A percentile compares a stretch with the other conserved stretches of the same genome.
Conservation (phyloP, 305 asterid species). For the Plantago lanceolata region DNA sequence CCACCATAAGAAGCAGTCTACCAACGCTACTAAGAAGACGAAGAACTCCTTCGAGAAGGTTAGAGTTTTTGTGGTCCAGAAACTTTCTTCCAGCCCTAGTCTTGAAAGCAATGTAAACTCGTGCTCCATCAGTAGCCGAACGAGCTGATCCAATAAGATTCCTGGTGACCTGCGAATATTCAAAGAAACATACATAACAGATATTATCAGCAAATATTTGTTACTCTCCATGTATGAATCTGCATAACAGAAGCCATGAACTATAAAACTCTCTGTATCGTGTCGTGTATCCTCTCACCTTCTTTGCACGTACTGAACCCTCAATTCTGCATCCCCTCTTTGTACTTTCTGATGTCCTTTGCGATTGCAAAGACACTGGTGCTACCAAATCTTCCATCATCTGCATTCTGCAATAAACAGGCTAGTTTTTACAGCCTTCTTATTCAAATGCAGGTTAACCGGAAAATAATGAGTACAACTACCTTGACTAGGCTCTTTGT, state of each 20-base stretch:
- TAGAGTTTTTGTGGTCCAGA: background rate
- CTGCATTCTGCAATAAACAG: conserved; percentile 67
- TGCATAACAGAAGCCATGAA: background rate
- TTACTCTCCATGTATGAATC: background rate
- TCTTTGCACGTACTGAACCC: conserved; percentile 89
- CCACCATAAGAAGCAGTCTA: no score
- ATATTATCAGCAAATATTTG: background rate
- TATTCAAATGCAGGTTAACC: background rate
- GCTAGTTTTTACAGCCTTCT: conserved; percentile 8
- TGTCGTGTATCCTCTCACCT: conserved; percentile 34
- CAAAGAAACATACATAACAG: conserved; percentile 12
- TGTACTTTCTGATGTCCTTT: conserved; percentile 40
- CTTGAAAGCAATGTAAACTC: conserved; percentile 3
- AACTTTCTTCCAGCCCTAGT: conserved; percentile 5
- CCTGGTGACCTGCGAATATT: conserved; percentile 73
- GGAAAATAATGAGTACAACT: conserved; percentile 19
- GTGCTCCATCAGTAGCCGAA: conserved; percentile 35
- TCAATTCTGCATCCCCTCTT: conserved; percentile 63
- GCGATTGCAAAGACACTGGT: conserved; percentile 59
- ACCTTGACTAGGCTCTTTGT: conserved; percentile 81
- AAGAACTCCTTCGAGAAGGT: no score
- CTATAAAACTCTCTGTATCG: background rate
- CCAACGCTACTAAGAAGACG: no score
- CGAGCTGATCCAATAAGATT: conserved; percentile 82
- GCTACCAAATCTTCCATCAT: conserved; percentile 79